Evolutionary conservation across 495 filamentous ascomycete species (phyloP), one percentile per base, ranked within the genome.

Genomic region (Penicillium argentinense): DNA sequence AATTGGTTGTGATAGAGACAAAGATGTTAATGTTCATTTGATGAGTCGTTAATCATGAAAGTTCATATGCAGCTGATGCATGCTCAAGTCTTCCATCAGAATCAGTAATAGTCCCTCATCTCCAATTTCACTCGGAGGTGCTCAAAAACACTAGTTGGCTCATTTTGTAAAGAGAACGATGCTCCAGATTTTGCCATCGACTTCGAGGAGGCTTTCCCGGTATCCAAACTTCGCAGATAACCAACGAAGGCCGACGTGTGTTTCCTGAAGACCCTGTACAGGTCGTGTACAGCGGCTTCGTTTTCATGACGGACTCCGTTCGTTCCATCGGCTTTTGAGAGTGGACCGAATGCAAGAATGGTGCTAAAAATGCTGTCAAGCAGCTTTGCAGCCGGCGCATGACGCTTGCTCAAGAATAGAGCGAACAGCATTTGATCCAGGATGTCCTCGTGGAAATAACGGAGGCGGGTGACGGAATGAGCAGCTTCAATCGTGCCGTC

Each of bases 391-490:
- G 89, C 81, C 1, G 86, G 82, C 22, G 79, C 72, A 29, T 72
- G 69, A 23, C 66, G 47, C 42, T 67, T 69, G 44, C 66, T 74
- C 1, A 96, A 74, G 13, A 97, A 72, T 0, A 93, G 71, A 1
- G 80, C 78, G 47, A 81, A 83, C 69, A 95, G 78, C 45, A 96
- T 88, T 23, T 78, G 72, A 54, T 96, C 88, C 2, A 97, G 76
- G n/a, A 84, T 76, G 7, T 74, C 64, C 58, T 91, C 87, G 51
- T 95, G 91, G 26, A 79, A 78, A n/a, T 79, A 77, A 6, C 84
- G 73, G 5, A 97, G 60, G 23, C 74, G 66, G 12, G 83, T 79
- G 0, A 95, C 71, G 0, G 72, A 75, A 25, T 72, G 69, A 1
- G 72, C 72, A 4, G 85, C 82, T 49, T 81, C 68, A 19, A 76